Percentiles rank a stretch among this genome's conserved stretches.
phyloP scores from a whole-genome alignment of 345 rosid species.

The Theobroma cacao region DNA sequence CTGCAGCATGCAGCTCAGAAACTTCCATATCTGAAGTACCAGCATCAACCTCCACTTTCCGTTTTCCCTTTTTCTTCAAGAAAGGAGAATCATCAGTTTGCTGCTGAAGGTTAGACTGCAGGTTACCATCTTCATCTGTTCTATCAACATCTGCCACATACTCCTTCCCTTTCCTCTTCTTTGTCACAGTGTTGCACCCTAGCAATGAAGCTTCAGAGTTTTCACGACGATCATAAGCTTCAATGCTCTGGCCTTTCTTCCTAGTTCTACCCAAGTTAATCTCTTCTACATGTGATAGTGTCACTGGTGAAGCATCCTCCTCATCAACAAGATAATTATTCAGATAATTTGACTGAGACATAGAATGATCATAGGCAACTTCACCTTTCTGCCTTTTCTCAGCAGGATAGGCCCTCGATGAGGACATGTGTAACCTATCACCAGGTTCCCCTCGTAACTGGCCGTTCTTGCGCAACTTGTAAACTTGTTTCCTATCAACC shows the following conservation, averaged over 20 bases:
- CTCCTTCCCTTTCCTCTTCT: slow-evolving; percentile 70
- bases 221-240: slow-evolving; percentile 46
- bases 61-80: slow-evolving; percentile 67
- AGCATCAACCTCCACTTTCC: slow-evolving; percentile 55
- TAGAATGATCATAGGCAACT: slow-evolving; percentile 15
- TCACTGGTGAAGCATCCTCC: slow-evolving; percentile 49
- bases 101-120: slow-evolving; percentile 30
- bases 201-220: slow-evolving; percentile 48
- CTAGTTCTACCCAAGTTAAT: slow-evolving; percentile 32
- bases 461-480: slow-evolving; percentile 44
- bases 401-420: slow-evolving; percentile 40
- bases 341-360: not conserved
- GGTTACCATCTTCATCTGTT: slow-evolving; percentile 41
- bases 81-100: slow-evolving; percentile 44
- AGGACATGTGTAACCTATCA: slow-evolving; percentile 40
- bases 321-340: slow-evolving; percentile 36
- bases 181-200: slow-evolving; percentile 51
- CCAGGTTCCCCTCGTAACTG: slow-evolving; percentile 48
- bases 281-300: slow-evolving; percentile 39
- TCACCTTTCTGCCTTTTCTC: slow-evolving; percentile 55
- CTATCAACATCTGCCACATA: slow-evolving; percentile 40
- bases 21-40: slow-evolving; percentile 49
- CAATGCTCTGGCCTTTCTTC: slow-evolving; percentile 52
- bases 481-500: slow-evolving; percentile 39
- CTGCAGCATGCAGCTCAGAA: slow-evolving; percentile 46